Base-by-base conservation (phyloP, 257 asterid genomes). In the Petrea volubilis region DNA sequence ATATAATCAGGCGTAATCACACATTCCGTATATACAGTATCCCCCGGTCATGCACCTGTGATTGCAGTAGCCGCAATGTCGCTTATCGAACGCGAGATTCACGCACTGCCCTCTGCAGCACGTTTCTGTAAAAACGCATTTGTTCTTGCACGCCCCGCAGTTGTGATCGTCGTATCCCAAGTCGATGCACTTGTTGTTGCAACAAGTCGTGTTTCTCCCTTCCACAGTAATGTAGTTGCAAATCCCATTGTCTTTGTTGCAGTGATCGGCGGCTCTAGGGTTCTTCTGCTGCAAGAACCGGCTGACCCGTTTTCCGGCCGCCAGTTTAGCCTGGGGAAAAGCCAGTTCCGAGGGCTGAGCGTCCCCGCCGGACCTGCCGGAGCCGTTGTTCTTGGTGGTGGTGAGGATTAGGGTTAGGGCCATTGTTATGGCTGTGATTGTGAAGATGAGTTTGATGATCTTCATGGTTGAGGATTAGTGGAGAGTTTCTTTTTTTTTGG, bases 61-160 rank as follows among this genome's bases (percentile, higher is more conserved):
- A 23, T 74, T 70, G 83, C 95, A 90, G 3, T 12, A 3, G 0
- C 90, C 86, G 56, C 96, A 90, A 59, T 90, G 89, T 0, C 92
- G 60, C 64, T 89, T 89, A 36, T 90, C 92, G 63, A 14, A 85
- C 17, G 84, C 66, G 5, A 86, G 72, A 34, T 41, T 27, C 61
- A 90, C 96, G 36, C 96, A 90, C 79, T 87, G 34, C 0, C 96
- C 92, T 23, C 80, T 38, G 76, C 96, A 90, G 51, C 96, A 90
- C 64, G 71, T 8, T 8, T 87, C 81, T 1, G 85, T 81, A 9
- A 57, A 78, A 15, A 1, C 56, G 40, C 96, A 90, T 21, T 85
- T 85, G 2, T 44, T 87, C 85, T 82, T 87, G 55, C 96, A 90
- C 0, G 88, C 77, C 4, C 96, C 96, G 24, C 96, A 90, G 41